These are phyloP conservation scores for Pascua guehoae DNA, from an alignment of 1,284 basidiomycete genomes.

Conservation along the genomic window DNA sequence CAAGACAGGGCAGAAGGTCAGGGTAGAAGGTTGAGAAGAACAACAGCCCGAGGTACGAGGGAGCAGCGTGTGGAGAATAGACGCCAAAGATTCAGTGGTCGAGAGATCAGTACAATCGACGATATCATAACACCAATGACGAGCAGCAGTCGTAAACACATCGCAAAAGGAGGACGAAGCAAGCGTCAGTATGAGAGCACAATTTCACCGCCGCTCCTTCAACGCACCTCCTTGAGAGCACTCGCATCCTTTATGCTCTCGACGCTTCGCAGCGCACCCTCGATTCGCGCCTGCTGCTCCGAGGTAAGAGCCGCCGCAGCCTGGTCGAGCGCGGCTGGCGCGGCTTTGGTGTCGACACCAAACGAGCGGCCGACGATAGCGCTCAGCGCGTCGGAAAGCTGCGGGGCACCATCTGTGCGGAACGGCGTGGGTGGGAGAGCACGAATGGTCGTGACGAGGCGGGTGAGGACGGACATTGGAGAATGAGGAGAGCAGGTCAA, in stretches of 20 bases:
- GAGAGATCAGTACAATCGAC: too few relatives aligned
- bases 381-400: slow-evolving; percentile 37
- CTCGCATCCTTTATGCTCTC: slow-evolving; percentile 22
- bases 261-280: slow-evolving; percentile 21
- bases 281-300: slow-evolving; percentile 17
- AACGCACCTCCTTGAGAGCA: slow-evolving; percentile 32
- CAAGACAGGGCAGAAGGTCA: too few relatives aligned
- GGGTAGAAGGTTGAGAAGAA: too few relatives aligned
- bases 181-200: not conserved
- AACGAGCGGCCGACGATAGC: slow-evolving; percentile 30
- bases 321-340: slow-evolving; percentile 10
- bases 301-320: slow-evolving; percentile 5
- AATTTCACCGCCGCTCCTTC: not conserved
- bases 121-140: too few relatives aligned
- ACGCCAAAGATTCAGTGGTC: too few relatives aligned
- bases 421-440: slow-evolving; percentile 38
- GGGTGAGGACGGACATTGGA: slow-evolving; percentile 5
- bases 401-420: slow-evolving; percentile 31
- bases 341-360: slow-evolving; percentile 13
- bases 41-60: too few relatives aligned
- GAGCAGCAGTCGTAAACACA: too few relatives aligned
- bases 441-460: slow-evolving; percentile 28
- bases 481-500: not conserved
- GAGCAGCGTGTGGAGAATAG: too few relatives aligned
- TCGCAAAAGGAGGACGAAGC: too few relatives aligned